A percentile compares a stretch with the other conserved stretches of the same genome.
Conservation (phyloP, 495 filamentous ascomycete genomes). For the Aspergillus indologenus region DNA sequence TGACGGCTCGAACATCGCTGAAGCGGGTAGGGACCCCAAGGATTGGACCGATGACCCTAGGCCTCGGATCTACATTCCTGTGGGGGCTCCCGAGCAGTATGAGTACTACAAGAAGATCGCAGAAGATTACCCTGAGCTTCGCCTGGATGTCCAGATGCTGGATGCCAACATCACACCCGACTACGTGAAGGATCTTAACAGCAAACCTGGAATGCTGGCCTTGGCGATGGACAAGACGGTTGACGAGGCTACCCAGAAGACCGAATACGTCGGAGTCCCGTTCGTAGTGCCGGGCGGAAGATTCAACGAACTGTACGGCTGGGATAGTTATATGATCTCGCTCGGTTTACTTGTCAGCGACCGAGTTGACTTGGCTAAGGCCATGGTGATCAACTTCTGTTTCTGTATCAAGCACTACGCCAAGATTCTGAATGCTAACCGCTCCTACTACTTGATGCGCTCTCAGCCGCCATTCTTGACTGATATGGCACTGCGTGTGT, state of each 20-base stretch:
- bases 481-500: conserved; percentile 90
- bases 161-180: conserved; percentile 69
- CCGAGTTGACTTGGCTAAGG: conserved; percentile 77
- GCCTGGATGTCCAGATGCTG: conserved; percentile 79
- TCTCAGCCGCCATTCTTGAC: conserved; percentile 97
- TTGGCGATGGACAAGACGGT: conserved; percentile 77
- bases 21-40: conserved; percentile 83
- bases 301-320: conserved; percentile 96
- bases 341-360: conserved; percentile 80
- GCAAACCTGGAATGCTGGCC: conserved; percentile 83
- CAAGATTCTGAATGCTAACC: conserved; percentile 95
- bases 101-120: conserved; percentile 83
- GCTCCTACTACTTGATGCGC: conserved; percentile 88
- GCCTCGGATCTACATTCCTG: conserved; percentile 88
- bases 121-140: conserved; percentile 68
- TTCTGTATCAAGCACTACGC: conserved; percentile 98
- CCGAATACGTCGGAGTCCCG: conserved; percentile 71
- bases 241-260: conserved; percentile 62
- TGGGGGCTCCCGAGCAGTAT: conserved; percentile 79
- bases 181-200: conserved; percentile 69
- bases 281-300: conserved; percentile 95
- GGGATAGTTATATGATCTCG: conserved; percentile 98
- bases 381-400: conserved; percentile 93
- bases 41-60: conserved; percentile 85
- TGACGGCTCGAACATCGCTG: conserved; percentile 81